These are phyloP conservation scores for Xylaria intraflava DNA, from an alignment of 495 filamentous ascomycete genomes.

Conservation along the genomic window DNA sequence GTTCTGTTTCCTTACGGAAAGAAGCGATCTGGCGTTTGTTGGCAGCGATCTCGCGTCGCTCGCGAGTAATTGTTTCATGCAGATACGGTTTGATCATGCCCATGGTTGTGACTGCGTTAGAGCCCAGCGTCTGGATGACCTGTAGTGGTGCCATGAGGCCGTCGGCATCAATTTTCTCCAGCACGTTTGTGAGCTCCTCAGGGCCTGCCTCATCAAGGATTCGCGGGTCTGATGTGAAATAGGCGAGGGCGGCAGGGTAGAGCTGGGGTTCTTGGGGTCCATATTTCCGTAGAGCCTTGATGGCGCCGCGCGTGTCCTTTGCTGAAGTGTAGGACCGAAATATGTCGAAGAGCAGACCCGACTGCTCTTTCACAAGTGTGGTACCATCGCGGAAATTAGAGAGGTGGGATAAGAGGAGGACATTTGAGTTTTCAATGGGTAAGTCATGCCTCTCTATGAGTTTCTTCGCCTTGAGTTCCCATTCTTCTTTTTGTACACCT, in stretches of 20 bases:
- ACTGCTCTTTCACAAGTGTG: constrained; percentile 85
- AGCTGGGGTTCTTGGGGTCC: constrained; percentile 87
- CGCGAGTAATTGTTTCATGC: constrained; percentile 76
- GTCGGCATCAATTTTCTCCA: constrained; percentile 81
- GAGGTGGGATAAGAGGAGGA: constrained; percentile 85
- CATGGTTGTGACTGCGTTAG: constrained; percentile 75
- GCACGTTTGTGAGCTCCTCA: constrained; percentile 69
- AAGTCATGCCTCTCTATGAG: constrained; percentile 65
- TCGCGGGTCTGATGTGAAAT: constrained; percentile 78
- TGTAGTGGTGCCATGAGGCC: constrained; percentile 93
- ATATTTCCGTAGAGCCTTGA: constrained; percentile 83
- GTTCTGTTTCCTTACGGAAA: constrained; percentile 79
- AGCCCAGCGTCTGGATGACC: constrained; percentile 80
- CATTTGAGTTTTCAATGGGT: constrained; percentile 88
- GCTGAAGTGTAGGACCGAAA: constrained; percentile 95
- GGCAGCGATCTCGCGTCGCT: constrained; percentile 73
- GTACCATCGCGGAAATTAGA: constrained; percentile 87
- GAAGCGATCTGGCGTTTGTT: constrained; percentile 78
- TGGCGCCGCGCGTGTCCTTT: constrained; percentile 83
- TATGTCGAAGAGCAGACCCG: constrained; percentile 88
- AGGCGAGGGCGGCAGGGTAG: constrained; percentile 86
- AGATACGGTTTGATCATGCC: constrained; percentile 94
- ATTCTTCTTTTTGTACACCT: constrained; percentile 57
- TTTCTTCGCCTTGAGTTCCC: constrained; percentile 88
- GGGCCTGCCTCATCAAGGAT: constrained; percentile 82